A percentile compares a stretch with the other conserved stretches of the same genome.
phyloP scores from a whole-genome alignment of 225 moss, liverwort and hornwort species.

The Sphagnum contortum region DNA sequence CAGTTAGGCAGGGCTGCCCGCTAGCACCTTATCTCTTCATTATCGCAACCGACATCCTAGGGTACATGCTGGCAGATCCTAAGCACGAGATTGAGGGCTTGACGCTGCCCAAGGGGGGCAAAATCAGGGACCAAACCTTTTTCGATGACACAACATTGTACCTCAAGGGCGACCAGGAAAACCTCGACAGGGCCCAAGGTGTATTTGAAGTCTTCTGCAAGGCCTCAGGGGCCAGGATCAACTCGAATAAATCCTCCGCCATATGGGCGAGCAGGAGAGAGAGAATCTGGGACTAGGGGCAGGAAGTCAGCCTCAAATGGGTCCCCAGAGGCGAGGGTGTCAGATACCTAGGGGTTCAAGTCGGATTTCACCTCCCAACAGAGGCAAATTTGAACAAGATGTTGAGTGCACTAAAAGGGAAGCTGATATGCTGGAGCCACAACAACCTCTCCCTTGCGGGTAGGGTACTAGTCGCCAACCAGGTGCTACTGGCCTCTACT shows the following conservation, averaged over 20 bases:
- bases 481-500: too few species aligned
- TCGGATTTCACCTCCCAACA: too few species aligned
- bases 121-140: not conserved
- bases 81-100: not conserved
- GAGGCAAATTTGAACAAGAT: too few species aligned
- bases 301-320: too few species aligned
- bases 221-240: not conserved
- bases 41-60: not conserved
- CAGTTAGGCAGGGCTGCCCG: slow-evolving; percentile 3
- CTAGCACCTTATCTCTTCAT: slow-evolving; percentile 1
- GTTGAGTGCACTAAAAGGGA: too few species aligned
- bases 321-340: too few species aligned
- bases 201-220: not conserved
- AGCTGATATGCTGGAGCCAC: too few species aligned
- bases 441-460: too few species aligned
- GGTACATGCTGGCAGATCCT: not conserved
- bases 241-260: not conserved
- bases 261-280: not conserved
- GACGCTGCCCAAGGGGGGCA: not conserved
- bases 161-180: not conserved
- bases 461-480: too few species aligned
- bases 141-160: not conserved
- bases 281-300: too few species aligned
- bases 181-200: not conserved
- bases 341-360: too few species aligned